Conservation (phyloP, 2,329 filamentous ascomycete genomes). For the Colletotrichum lindemuthianum region DNA sequence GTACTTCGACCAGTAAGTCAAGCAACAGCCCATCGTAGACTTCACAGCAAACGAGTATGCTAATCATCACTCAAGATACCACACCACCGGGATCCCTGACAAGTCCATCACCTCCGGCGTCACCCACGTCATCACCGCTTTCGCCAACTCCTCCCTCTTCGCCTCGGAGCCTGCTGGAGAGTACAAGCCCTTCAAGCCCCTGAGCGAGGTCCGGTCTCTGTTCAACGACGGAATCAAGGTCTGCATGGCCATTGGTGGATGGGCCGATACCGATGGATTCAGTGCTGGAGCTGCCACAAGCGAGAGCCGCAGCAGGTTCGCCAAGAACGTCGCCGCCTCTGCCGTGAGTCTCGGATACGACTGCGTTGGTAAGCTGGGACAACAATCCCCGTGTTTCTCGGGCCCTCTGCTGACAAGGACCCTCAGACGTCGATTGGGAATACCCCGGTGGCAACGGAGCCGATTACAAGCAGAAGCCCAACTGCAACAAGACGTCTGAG, state of each 20-base stretch:
- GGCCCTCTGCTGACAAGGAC: neutral
- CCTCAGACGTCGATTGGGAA: constrained; percentile 73
- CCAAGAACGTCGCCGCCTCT: constrained; percentile 65
- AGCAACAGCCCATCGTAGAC: neutral
- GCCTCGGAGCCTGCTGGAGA: constrained; percentile 48
- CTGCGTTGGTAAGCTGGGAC: constrained; percentile 60
- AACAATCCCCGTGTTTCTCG: neutral
- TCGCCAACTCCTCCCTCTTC: constrained; percentile 62
- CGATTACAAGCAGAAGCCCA: constrained; percentile 72
- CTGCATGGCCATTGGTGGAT: constrained; percentile 73
- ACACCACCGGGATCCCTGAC: constrained; percentile 48
- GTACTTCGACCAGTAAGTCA: constrained; percentile 58
- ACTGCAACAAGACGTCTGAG: constrained; percentile 67
- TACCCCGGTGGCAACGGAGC: constrained; percentile 71
- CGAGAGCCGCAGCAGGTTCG: constrained; percentile 60
- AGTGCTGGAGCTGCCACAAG: constrained; percentile 58
- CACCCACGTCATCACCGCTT: constrained; percentile 65
- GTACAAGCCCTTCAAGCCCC: constrained; percentile 64
- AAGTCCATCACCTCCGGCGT: constrained; percentile 54
- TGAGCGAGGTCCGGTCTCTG: constrained; percentile 60
- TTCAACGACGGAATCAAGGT: constrained; percentile 66
- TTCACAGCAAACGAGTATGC: fast-evolving
- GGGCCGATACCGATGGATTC: constrained; percentile 71
- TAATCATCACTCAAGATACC: constrained; percentile 47
- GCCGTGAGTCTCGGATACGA: constrained; percentile 67